These are phyloP conservation scores for Neofusicoccum umdonicola DNA, from an alignment of 2,329 filamentous ascomycete species.

Conservation along the genomic window DNA sequence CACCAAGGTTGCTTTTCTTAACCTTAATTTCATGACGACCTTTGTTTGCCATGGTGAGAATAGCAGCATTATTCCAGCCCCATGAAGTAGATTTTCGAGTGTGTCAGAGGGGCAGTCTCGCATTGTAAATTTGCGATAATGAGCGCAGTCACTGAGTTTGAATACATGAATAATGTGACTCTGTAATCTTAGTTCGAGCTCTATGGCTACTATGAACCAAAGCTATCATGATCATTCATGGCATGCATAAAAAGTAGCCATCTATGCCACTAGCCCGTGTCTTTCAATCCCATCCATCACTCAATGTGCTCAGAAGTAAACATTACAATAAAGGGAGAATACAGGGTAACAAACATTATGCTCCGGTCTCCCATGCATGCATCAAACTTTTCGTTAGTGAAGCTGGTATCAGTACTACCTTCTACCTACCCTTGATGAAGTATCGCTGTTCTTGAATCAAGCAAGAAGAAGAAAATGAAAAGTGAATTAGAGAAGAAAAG, in stretches of 20 bases:
- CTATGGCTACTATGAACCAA: neutral
- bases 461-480: neutral
- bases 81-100: too few relatives aligned
- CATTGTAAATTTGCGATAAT: too few relatives aligned
- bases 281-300: neutral
- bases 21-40: too few relatives aligned
- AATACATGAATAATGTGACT: too few relatives aligned
- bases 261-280: neutral
- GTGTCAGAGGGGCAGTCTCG: too few relatives aligned
- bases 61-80: too few relatives aligned
- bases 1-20: too few relatives aligned
- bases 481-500: neutral
- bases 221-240: neutral
- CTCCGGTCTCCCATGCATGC: neutral
- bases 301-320: constrained; percentile 4
- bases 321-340: neutral
- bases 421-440: neutral
- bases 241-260: neutral
- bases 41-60: too few relatives aligned
- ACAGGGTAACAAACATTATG: neutral
- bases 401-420: constrained; percentile 4
- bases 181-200: neutral
- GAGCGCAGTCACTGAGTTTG: too few relatives aligned
- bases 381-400: constrained; percentile 13
- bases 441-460: neutral